Conservation (phyloP, 331 rosid species). For the Ulmus americana region DNA sequence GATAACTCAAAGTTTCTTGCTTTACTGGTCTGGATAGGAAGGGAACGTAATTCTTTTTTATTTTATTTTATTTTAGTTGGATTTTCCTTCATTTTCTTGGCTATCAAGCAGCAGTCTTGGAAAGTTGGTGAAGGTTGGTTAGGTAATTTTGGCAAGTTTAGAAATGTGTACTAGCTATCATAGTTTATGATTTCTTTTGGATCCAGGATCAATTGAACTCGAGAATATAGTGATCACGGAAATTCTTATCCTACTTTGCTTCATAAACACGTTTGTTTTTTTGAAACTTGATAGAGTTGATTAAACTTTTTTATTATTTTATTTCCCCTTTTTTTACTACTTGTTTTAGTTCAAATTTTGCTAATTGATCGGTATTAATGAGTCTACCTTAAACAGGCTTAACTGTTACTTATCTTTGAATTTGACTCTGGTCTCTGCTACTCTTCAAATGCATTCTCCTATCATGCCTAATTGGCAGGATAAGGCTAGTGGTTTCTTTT, state of each 20-base stretch:
- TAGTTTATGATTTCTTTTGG: not conserved
- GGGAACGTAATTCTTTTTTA: not conserved
- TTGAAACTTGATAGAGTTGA: not conserved
- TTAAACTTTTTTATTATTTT: not conserved
- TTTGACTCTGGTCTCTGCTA: constrained; percentile 29
- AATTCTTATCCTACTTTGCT: no score
- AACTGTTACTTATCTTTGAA: constrained; percentile 16
- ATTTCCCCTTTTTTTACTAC: not conserved
- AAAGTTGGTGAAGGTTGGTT: not conserved
- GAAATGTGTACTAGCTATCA: not conserved
- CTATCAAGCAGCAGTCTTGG: not conserved
- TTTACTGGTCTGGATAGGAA: not conserved
- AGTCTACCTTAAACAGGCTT: constrained; percentile 33
- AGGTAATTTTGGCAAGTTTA: not conserved
- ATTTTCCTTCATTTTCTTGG: constrained; percentile 4
- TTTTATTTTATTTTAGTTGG: not conserved
- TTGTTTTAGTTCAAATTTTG: not conserved
- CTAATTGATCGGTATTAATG: not conserved
- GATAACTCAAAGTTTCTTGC: not conserved
- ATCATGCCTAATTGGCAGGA: constrained; percentile 77
- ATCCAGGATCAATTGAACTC: no score
- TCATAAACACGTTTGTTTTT: not conserved
- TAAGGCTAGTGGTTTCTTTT: constrained; percentile 77
- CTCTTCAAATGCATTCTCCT: constrained; percentile 67
- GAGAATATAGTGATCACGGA: no score